These are phyloP conservation scores for Odonthalia washingtoniensis DNA, from an alignment of 31 red algal genomes.

Conservation along the genomic window DNA sequence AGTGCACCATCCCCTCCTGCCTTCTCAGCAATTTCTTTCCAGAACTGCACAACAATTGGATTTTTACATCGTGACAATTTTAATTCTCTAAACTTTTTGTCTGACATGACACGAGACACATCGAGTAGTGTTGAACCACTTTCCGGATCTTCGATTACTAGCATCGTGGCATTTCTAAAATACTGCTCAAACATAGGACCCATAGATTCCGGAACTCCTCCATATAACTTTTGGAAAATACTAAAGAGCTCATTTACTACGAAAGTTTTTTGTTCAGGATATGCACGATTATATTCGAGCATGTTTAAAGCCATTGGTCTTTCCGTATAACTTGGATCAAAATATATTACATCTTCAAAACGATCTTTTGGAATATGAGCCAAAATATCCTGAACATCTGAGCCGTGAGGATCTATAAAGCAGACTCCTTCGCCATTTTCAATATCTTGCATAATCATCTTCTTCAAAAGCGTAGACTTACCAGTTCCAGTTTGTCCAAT, in stretches of 20 bases:
- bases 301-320: slow-evolving; percentile 3
- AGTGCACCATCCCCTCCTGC: slow-evolving; percentile 5
- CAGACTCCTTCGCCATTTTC: slow-evolving; percentile 24
- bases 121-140: slow-evolving; percentile 3
- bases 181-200: slow-evolving; percentile 27
- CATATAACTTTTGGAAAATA: slow-evolving; percentile 22
- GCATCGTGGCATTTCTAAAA: slow-evolving; percentile 16
- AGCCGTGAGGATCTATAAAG: slow-evolving; percentile 19
- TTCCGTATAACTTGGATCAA: slow-evolving; percentile 9
- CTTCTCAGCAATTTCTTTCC: slow-evolving; percentile 5
- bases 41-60: slow-evolving; percentile 14
- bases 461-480: slow-evolving; percentile 6
- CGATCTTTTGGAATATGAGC: slow-evolving; percentile 7
- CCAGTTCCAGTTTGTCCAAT: slow-evolving; percentile 21
- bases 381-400: slow-evolving; percentile 17
- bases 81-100: neutral
- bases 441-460: slow-evolving; percentile 27
- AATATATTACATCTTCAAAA: slow-evolving; percentile 14
- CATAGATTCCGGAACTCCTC: neutral
- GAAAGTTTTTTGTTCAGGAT: slow-evolving; percentile 21
- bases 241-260: slow-evolving; percentile 5
- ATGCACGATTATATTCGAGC: slow-evolving; percentile 5
- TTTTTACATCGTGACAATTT: slow-evolving; percentile 29
- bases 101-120: slow-evolving; percentile 6
- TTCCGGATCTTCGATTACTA: slow-evolving; percentile 7